Conservation (phyloP, 768 basidiomycete species). For the Mycena galopus region DNA sequence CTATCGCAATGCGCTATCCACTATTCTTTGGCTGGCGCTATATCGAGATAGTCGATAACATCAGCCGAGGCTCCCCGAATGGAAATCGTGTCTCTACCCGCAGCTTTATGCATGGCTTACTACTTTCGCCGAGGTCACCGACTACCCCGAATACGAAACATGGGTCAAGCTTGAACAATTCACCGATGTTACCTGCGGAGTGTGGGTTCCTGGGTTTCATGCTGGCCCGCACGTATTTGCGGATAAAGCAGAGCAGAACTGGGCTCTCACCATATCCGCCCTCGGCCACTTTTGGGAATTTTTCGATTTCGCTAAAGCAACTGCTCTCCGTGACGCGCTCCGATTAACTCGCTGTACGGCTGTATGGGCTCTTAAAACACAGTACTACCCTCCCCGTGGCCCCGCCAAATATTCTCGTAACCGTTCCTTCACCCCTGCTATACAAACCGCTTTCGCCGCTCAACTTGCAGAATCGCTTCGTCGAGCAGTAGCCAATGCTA, state of each 20-base stretch:
- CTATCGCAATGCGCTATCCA: not conserved
- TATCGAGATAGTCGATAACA: not conserved
- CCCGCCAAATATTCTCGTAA: no score
- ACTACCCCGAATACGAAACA: not conserved
- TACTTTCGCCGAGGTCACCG: not conserved
- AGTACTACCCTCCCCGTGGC: no score
- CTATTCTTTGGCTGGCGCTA: not conserved
- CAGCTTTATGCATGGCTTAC: not conserved
- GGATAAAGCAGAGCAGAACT: no score
- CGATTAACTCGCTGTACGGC: no score
- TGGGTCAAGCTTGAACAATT: not conserved
- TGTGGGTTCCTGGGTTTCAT: no score
- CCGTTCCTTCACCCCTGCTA: not conserved
- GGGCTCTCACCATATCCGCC: no score
- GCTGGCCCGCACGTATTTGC: no score
- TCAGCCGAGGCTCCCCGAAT: not conserved
- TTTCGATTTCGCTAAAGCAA: no score
- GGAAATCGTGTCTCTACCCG: not conserved
- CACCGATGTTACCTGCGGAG: not conserved
- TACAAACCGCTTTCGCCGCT: not conserved
- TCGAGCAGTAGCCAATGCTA: not conserved
- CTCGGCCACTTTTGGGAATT: no score
- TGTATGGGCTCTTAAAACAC: no score
- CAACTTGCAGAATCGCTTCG: not conserved
- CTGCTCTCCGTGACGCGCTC: no score